These are phyloP conservation scores for Platanthera guangdongensis DNA, from an alignment of 106 monocot genomes.

Conservation along the genomic window DNA sequence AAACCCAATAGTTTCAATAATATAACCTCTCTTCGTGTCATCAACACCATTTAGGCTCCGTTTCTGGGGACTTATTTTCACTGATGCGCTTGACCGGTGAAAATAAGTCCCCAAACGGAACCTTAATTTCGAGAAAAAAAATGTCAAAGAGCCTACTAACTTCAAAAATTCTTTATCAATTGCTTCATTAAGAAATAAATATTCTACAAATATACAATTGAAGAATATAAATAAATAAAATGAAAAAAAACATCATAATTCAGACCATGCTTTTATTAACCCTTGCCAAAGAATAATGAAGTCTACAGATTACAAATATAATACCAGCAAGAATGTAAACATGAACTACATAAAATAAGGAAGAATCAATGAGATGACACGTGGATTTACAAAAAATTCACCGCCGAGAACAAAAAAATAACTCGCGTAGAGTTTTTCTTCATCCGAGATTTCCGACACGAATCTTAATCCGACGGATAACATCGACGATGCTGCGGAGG, in stretches of 20 bases:
- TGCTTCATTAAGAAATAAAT: not conserved
- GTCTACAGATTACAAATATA: not conserved
- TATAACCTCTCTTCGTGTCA: not conserved
- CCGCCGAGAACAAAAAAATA: not conserved
- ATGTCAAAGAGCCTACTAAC: not conserved
- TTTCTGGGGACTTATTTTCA: no score
- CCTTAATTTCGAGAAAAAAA: no score
- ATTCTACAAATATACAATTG: not conserved
- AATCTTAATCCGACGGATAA: not conserved
- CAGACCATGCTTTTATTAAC: not conserved
- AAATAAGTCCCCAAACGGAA: no score
- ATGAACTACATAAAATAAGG: no score
- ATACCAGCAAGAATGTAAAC: not conserved
- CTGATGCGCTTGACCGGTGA: no score
- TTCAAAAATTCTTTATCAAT: not conserved
- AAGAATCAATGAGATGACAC: not conserved
- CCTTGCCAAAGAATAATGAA: slow-evolving; percentile 3
- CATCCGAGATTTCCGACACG: not conserved
- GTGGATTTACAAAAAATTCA: not conserved
- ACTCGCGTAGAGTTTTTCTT: not conserved
- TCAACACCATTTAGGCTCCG: not conserved
- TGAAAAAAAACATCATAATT: no score
- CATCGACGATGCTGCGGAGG: not conserved
- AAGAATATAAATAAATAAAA: not conserved
- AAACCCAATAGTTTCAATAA: not conserved